phyloP scores from a whole-genome alignment of 148 eudicot species.

The Salicornia ramosissima region DNA sequence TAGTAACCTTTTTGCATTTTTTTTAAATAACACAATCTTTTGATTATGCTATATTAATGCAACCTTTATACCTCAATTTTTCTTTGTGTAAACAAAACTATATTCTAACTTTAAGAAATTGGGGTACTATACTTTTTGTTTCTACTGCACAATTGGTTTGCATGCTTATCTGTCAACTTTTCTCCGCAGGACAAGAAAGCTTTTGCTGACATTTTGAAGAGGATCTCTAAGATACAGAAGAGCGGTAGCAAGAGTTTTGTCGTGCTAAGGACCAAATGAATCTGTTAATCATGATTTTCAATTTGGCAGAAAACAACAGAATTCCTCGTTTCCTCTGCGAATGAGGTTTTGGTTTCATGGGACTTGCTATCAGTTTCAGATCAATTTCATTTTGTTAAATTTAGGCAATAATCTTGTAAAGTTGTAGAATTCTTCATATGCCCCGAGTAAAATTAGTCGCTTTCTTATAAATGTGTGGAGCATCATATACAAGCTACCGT shows the following conservation, averaged over 20 bases:
- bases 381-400: neutral
- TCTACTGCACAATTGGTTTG: too few relatives aligned
- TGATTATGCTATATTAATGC: too few relatives aligned
- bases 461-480: too few relatives aligned
- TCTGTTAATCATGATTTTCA: neutral
- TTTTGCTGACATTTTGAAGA: slow-evolving; percentile 72
- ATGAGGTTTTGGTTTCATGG: neutral
- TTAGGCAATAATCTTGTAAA: neutral
- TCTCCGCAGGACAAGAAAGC: slow-evolving; percentile 81
- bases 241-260: slow-evolving; percentile 58
- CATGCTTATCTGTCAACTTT: neutral
- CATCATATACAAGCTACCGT: too few relatives aligned
- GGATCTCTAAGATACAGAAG: slow-evolving; percentile 85
- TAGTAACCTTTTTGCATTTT: too few relatives aligned
- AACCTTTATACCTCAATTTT: too few relatives aligned
- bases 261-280: slow-evolving; percentile 50
- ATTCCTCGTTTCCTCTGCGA: slow-evolving; percentile 22
- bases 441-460: too few relatives aligned
- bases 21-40: too few relatives aligned
- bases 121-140: too few relatives aligned
- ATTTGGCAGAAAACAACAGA: neutral
- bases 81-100: too few relatives aligned
- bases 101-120: too few relatives aligned
- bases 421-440: neutral
- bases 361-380: neutral